Evolutionary conservation across 148 eudicot genomes (phyloP).

Genomic region (Cornus suecica): DNA sequence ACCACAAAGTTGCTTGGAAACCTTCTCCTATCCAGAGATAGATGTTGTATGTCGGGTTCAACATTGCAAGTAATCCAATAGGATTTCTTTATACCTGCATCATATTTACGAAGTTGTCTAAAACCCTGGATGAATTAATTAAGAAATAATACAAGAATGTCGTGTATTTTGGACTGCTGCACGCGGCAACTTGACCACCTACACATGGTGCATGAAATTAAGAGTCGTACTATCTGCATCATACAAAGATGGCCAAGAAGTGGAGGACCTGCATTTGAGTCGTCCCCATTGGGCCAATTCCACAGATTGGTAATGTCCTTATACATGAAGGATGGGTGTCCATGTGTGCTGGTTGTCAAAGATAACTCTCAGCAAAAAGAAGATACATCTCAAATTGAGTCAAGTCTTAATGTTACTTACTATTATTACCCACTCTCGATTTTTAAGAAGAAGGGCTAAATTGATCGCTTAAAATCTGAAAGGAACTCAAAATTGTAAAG

Average conservation of each 20-base stretch:
- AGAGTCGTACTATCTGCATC: background rate
- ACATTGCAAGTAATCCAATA: slow-evolving; percentile 92
- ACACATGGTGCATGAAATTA: background rate
- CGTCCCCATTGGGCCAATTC: too few species aligned
- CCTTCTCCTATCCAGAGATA: slow-evolving; percentile 77
- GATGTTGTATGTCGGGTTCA: slow-evolving; percentile 86
- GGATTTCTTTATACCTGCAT: slow-evolving; percentile 75
- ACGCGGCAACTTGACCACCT: background rate
- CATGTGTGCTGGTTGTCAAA: too few species aligned
- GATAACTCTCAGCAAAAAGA: too few species aligned
- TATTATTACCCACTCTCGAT: background rate
- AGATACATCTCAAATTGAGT: background rate
- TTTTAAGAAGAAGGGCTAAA: background rate
- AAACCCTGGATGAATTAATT: background rate
- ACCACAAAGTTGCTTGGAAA: slow-evolving; percentile 84
- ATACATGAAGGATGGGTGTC: too few species aligned
- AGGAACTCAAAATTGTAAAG: background rate
- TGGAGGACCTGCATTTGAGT: too few species aligned
- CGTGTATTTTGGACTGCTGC: background rate
- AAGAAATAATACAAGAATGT: background rate
- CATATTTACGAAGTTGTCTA: slow-evolving; percentile 9
- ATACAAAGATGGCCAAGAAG: too few species aligned
- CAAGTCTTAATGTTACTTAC: background rate
- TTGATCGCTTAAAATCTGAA: background rate
- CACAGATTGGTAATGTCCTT: too few species aligned